Conservation (phyloP, 1,284 basidiomycete species). For the Sphagnurus paluster region DNA sequence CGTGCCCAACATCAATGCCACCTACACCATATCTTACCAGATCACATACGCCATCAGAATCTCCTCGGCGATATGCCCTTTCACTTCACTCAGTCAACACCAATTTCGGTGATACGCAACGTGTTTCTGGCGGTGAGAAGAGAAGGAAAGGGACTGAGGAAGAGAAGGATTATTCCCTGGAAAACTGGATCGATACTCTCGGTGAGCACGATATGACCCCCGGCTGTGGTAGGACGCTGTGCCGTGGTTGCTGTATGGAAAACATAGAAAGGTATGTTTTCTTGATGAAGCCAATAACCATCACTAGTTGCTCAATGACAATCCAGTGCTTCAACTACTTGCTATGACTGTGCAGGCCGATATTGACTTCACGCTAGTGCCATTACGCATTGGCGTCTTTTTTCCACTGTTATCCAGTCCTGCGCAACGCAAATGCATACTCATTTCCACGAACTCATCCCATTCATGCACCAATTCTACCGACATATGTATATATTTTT, state of each 20-base stretch:
- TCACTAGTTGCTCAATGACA: neutral
- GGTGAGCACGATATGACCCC: slow-evolving; percentile 21
- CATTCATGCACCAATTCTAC: no score
- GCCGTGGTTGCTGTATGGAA: slow-evolving; percentile 34
- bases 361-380: slow-evolving; percentile 6
- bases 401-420: neutral
- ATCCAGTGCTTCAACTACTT: slow-evolving; percentile 28
- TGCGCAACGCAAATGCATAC: neutral
- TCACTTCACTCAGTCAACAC: slow-evolving; percentile 27
- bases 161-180: slow-evolving; percentile 13
- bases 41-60: slow-evolving; percentile 28
- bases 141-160: slow-evolving; percentile 28
- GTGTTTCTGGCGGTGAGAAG: slow-evolving; percentile 20
- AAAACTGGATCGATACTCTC: slow-evolving; percentile 9
- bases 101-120: slow-evolving; percentile 16
- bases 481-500: neutral
- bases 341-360: slow-evolving; percentile 29
- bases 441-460: neutral
- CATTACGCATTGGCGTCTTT: neutral
- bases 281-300: neutral
- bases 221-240: slow-evolving; percentile 33
- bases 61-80: slow-evolving; percentile 26
- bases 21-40: slow-evolving; percentile 34
- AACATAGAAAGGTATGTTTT: slow-evolving; percentile 30
- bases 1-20: slow-evolving; percentile 28